phyloP scores from a whole-genome alignment of 768 basidiomycete species.

The Asterophora parasitica region DNA sequence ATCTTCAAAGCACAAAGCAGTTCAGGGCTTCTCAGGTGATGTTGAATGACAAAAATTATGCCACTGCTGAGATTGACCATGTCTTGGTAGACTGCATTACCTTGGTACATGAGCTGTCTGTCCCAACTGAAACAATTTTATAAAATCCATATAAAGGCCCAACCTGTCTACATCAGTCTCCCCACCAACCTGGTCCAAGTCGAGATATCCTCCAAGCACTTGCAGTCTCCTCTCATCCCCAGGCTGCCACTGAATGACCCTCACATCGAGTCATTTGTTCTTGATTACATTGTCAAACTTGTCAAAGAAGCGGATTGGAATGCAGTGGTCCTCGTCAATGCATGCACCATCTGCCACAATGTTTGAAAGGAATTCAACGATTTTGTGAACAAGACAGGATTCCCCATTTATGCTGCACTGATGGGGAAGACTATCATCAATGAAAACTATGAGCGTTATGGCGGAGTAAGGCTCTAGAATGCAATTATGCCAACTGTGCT shows the following conservation, averaged over 20 bases:
- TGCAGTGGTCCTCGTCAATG: slow-evolving; percentile 75
- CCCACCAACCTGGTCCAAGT: slow-evolving; percentile 78
- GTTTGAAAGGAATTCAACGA: slow-evolving; percentile 58
- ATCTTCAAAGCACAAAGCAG: slow-evolving; percentile 66
- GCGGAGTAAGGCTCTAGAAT: slow-evolving; percentile 52
- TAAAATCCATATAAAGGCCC: slow-evolving; percentile 39
- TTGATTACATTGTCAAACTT: slow-evolving; percentile 65
- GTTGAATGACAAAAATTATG: slow-evolving; percentile 47
- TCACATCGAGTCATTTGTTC: slow-evolving; percentile 59
- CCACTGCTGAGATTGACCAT: slow-evolving; percentile 72
- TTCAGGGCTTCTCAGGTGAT: slow-evolving; percentile 67
- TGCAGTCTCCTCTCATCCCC: slow-evolving; percentile 54
- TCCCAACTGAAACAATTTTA: background rate
- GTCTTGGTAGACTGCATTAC: slow-evolving; percentile 67
- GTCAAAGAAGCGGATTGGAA: slow-evolving; percentile 63
- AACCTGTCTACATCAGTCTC: slow-evolving; percentile 86
- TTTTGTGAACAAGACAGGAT: slow-evolving; percentile 58
- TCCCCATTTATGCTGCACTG: slow-evolving; percentile 69
- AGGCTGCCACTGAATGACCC: slow-evolving; percentile 49
- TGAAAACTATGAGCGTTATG: slow-evolving; percentile 68
- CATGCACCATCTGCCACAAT: slow-evolving; percentile 72
- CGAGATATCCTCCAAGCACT: slow-evolving; percentile 59
- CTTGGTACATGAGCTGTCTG: slow-evolving; percentile 27
- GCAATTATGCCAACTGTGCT: background rate
- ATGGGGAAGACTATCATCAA: slow-evolving; percentile 81